Evolutionary conservation across 2,329 filamentous ascomycete species (phyloP).

Genomic region (Cercospora sp.): DNA sequence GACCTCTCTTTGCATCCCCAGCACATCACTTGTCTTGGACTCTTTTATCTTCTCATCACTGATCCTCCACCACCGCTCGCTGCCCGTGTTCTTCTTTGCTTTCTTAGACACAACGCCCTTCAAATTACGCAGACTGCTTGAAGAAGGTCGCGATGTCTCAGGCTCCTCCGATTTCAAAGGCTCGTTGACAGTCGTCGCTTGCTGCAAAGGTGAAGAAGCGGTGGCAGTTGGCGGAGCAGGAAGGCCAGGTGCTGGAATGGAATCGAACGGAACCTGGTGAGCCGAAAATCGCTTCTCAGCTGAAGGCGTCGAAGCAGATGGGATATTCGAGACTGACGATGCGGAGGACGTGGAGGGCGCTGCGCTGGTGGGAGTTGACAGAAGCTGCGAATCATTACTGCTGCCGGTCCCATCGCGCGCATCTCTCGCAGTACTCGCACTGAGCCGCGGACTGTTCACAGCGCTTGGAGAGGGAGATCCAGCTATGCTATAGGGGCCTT

Average conservation of each 20-base stretch:
- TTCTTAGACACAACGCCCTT: constrained; percentile 21
- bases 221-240: constrained; percentile 25
- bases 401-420: constrained; percentile 12
- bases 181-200: neutral
- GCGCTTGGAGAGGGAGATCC: constrained; percentile 37
- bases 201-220: neutral
- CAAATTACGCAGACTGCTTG: constrained; percentile 7
- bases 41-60: constrained; percentile 97
- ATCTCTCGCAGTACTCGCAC: constrained; percentile 19
- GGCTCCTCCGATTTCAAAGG: constrained; percentile 11
- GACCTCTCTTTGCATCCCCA: constrained; percentile 92
- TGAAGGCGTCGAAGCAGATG: constrained; percentile 14
- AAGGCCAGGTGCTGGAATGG: constrained; percentile 33
- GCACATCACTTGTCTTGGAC: constrained; percentile 84
- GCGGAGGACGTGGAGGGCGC: constrained; percentile 25
- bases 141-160: constrained; percentile 1
- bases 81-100: constrained; percentile 51
- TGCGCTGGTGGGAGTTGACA: constrained; percentile 20
- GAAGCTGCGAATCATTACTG: constrained; percentile 19
- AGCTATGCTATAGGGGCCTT: constrained; percentile 69
- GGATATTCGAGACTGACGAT: constrained; percentile 22
- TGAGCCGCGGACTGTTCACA: constrained; percentile 44
- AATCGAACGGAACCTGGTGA: constrained; percentile 30
- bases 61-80: constrained; percentile 93
- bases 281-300: constrained; percentile 17